phyloP scores from a whole-genome alignment of 495 filamentous ascomycete species.

The Penicillium mononematosum region DNA sequence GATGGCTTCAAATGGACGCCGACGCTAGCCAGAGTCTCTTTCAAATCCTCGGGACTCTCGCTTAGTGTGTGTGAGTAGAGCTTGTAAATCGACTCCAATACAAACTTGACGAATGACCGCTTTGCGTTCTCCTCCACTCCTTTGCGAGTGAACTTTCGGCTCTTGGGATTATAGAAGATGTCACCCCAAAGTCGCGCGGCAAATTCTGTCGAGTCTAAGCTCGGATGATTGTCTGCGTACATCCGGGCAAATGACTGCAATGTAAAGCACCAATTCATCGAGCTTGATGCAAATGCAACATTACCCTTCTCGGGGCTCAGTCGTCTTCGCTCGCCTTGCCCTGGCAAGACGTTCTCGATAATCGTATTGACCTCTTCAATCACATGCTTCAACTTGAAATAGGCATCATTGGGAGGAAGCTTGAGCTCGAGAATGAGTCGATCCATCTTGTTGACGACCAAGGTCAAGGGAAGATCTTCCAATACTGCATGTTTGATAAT shows the following conservation, averaged over 20 bases:
- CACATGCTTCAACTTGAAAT: slow-evolving; percentile 98
- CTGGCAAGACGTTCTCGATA: slow-evolving; percentile 85
- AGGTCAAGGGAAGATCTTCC: slow-evolving; percentile 81
- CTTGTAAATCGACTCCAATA: slow-evolving; percentile 97
- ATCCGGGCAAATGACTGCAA: slow-evolving; percentile 90
- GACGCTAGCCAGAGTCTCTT: slow-evolving; percentile 72
- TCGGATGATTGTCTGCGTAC: slow-evolving; percentile 87
- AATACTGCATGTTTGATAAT: slow-evolving; percentile 94
- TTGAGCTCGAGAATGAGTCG: slow-evolving; percentile 92
- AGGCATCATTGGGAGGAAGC: slow-evolving; percentile 90
- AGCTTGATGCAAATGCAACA: slow-evolving; percentile 88
- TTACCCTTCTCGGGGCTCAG: slow-evolving; percentile 96
- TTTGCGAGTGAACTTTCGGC: slow-evolving; percentile 87
- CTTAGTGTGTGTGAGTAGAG: slow-evolving; percentile 94
- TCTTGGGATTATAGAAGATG: slow-evolving; percentile 90
- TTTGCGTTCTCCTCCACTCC: slow-evolving; percentile 75
- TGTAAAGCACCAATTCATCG: slow-evolving; percentile 96
- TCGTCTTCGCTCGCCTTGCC: slow-evolving; percentile 73
- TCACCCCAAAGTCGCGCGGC: slow-evolving; percentile 87
- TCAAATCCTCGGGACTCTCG: slow-evolving; percentile 83
- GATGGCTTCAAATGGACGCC: slow-evolving; percentile 87
- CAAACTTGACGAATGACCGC: slow-evolving; percentile 89
- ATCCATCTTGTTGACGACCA: slow-evolving; percentile 97
- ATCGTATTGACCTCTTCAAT: slow-evolving; percentile 96
- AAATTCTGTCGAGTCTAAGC: slow-evolving; percentile 77